Evolutionary conservation across 2,329 filamentous ascomycete genomes (phyloP).

Genomic region (Claviceps citrina): DNA sequence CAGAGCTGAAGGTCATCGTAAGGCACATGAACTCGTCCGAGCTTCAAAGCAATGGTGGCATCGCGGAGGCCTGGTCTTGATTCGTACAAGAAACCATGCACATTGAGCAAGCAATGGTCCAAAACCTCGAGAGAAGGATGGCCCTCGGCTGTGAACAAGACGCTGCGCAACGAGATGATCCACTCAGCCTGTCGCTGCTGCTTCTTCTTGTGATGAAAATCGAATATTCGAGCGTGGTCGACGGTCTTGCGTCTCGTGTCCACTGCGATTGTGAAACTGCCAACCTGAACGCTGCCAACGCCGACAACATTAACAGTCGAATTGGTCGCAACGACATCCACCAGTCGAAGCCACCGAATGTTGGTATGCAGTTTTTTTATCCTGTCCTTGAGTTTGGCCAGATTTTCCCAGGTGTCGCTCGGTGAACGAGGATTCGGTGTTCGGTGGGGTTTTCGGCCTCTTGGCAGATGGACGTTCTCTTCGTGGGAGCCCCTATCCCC

Average conservation of each 20-base stretch:
- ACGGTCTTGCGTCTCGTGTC: constrained; percentile 87
- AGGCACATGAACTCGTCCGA: constrained; percentile 79
- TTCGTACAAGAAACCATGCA: constrained; percentile 81
- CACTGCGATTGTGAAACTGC: constrained; percentile 69
- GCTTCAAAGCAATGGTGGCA: constrained; percentile 76
- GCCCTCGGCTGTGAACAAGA: constrained; percentile 77
- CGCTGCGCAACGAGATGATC: constrained; percentile 72
- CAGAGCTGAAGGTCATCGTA: constrained; percentile 69
- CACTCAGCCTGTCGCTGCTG: constrained; percentile 66
- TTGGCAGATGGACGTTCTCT: constrained; percentile 5
- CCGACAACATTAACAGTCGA: constrained; percentile 62
- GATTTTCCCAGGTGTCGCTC: constrained; percentile 64
- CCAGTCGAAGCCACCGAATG: constrained; percentile 75
- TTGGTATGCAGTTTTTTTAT: constrained; percentile 77
- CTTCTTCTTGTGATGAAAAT: constrained; percentile 42
- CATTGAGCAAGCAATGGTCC: constrained; percentile 74
- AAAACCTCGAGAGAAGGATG: constrained; percentile 74
- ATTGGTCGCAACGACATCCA: constrained; percentile 75
- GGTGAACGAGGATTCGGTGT: constrained; percentile 23
- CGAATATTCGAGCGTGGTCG: constrained; percentile 75
- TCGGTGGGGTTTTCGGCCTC: constrained; percentile 6
- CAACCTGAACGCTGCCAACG: constrained; percentile 73
- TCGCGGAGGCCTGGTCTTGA: constrained; percentile 77
- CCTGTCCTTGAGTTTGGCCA: constrained; percentile 66
- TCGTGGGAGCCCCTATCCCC: constrained; percentile 14